Evolutionary conservation across 202 grass and related monocot genomes (phyloP).

Genomic region (Cymbopogon flexuosus): DNA sequence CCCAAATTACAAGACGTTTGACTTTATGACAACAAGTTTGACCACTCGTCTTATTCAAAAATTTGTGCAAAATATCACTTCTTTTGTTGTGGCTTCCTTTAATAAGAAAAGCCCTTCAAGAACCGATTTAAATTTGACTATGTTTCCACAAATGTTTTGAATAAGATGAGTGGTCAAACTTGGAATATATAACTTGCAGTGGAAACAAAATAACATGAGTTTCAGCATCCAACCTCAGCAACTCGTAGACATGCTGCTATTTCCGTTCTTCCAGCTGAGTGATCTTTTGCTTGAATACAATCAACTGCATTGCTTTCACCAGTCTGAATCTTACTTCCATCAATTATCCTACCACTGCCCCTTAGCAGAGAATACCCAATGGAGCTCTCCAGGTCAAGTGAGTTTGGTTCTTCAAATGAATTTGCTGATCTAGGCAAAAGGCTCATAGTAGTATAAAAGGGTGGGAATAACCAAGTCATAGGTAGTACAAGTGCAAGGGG

Average conservation of each 20-base stretch:
- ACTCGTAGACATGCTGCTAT: slow-evolving; percentile 89
- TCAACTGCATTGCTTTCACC: slow-evolving; percentile 62
- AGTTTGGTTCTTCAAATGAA: slow-evolving; percentile 41
- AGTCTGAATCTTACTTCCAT: slow-evolving; percentile 75
- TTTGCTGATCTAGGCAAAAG: slow-evolving; percentile 60
- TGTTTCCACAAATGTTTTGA: too few species aligned
- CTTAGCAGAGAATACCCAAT: slow-evolving; percentile 70
- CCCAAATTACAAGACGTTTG: too few species aligned
- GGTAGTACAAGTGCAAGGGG: slow-evolving; percentile 70
- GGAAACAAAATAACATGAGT: slow-evolving; percentile 14
- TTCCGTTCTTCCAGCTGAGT: slow-evolving; percentile 74
- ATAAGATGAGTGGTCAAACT: too few species aligned
- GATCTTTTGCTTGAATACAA: slow-evolving; percentile 84
- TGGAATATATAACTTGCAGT: background rate
- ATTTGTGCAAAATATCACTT: too few species aligned
- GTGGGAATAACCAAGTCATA: slow-evolving; percentile 83
- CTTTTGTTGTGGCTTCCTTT: too few species aligned
- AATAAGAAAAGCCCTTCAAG: too few species aligned
- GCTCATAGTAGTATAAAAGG: slow-evolving; percentile 63
- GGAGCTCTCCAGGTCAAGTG: slow-evolving; percentile 29
- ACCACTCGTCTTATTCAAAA: too few species aligned
- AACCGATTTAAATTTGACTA: too few species aligned
- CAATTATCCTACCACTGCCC: slow-evolving; percentile 49
- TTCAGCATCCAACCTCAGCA: slow-evolving; percentile 63
- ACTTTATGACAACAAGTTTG: too few species aligned